Evolutionary conservation across 2,329 filamentous ascomycete genomes (phyloP), one percentile per base, ranked within the genome.

Genomic region (Leptographium lundbergii): DNA sequence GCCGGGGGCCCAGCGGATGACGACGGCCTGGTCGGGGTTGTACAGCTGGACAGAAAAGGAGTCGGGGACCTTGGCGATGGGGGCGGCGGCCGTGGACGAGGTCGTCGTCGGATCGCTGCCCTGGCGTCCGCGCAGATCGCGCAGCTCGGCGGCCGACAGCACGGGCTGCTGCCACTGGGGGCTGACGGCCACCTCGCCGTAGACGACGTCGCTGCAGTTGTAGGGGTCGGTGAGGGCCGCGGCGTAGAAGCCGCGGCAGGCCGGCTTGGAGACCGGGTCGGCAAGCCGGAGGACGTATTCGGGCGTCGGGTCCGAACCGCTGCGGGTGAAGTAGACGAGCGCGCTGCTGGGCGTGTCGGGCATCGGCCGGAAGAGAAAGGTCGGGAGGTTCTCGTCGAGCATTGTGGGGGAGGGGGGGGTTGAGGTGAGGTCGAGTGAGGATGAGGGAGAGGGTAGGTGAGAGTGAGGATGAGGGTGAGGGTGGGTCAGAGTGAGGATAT

Each of bases 381-480:
- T 90, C 59, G 91, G 91, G n/a, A 96, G 82, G 72, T 91, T 95
- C 71, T 95, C 89, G 84, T 96, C 91, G 67, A 95, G 81, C 91
- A 96, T 96, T 60, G 63, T 70, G 66, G 4, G 27, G n/a, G n/a
- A 19, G 24, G 25, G 3, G 27, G 27, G 13, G 45, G 27, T 25
- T 39, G 42, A 48, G 9, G 17, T 13, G 34, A 53, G 53, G 11
- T 22, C n/a, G n/a, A n/a, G n/a, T 24, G 39, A 24, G 10, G 45
- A 54, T 4, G 42, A 55, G 27, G 24, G n/a, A 19, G 27, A 3
- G 2, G 14, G 52, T 19, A 22, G 47, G 39, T 9, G 36, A 22
- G 45, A 34, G 25, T 27, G 22, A 56, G 36, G 34, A 9, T 4
- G 54, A 29, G 19, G n/a, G n/a, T n/a, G n/a, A n/a, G 10, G 24